Conservation (phyloP, 108 stramenopile species). For the Craspedostauros australis region DNA sequence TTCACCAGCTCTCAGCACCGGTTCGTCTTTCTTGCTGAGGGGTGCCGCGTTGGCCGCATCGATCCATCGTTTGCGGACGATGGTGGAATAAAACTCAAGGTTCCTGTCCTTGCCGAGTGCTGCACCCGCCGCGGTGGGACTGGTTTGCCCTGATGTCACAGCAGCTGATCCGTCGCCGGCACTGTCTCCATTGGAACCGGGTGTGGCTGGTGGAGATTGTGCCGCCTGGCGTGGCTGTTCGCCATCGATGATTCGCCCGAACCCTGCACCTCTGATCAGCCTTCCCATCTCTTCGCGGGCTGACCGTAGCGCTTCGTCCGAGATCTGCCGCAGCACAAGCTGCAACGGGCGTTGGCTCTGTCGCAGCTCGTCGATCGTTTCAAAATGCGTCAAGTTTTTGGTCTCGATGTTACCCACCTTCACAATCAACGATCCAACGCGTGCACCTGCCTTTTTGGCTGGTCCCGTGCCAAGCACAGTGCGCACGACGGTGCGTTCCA, state of each 20-base stretch:
- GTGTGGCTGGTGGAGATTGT: not conserved
- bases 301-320: conserved; percentile 51
- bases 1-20: conserved; percentile 55
- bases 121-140: conserved; percentile 1
- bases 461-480: conserved; percentile 78
- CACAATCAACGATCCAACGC: conserved; percentile 75
- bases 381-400: conserved; percentile 80
- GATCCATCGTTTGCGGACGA: conserved; percentile 33
- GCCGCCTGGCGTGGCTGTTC: conserved; percentile 3
- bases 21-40: conserved; percentile 48
- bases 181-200: not conserved
- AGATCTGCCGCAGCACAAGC: conserved; percentile 60
- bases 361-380: conserved; percentile 85
- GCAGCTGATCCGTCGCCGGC: conserved; percentile 7
- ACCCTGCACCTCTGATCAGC: conserved; percentile 68
- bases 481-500: conserved; percentile 83
- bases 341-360: conserved; percentile 76
- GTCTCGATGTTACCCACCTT: conserved; percentile 81
- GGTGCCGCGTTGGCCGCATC: conserved; percentile 24
- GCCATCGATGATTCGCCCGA: conserved; percentile 35
- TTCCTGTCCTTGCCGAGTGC: conserved; percentile 10
- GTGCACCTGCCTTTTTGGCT: conserved; percentile 76
- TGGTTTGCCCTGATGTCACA: too few relatives aligned
- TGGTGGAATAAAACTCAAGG: conserved; percentile 28
- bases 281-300: conserved; percentile 86